Evolutionary conservation across 495 filamentous ascomycete genomes (phyloP).

Genomic region (Tuber indicum): DNA sequence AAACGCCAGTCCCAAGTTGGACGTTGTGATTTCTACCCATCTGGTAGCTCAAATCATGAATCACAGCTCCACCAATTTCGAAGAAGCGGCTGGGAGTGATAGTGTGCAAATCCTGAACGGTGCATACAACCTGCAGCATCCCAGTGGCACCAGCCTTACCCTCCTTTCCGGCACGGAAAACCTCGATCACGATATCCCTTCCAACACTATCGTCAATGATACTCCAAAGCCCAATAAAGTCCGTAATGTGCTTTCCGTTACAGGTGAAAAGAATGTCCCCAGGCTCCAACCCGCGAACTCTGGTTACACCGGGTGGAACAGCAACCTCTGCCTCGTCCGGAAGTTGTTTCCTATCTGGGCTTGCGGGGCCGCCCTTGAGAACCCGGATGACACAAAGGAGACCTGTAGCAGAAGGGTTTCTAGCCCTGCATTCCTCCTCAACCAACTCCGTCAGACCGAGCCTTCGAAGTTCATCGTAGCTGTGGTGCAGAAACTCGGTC

Average conservation of each 20-base stretch:
- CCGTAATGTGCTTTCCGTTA: slow-evolving; percentile 39
- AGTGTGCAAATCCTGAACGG: slow-evolving; percentile 39
- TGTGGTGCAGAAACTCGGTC: slow-evolving; percentile 40
- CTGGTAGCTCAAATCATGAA: slow-evolving; percentile 42
- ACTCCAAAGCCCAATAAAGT: slow-evolving; percentile 40
- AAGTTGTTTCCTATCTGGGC: slow-evolving; percentile 18
- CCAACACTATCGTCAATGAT: slow-evolving; percentile 43
- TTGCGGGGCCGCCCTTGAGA: slow-evolving; percentile 40
- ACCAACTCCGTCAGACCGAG: slow-evolving; percentile 37
- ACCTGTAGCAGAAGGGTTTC: slow-evolving; percentile 33
- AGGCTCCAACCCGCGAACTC: slow-evolving; percentile 38
- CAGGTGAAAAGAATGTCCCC: slow-evolving; percentile 41
- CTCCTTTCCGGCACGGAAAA: slow-evolving; percentile 40
- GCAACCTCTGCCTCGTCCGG: slow-evolving; percentile 9
- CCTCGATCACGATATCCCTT: slow-evolving; percentile 36
- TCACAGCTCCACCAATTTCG: slow-evolving; percentile 41
- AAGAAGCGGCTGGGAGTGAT: slow-evolving; percentile 41
- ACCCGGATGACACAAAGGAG: slow-evolving; percentile 37
- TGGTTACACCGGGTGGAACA: slow-evolving; percentile 32
- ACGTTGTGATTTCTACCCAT: slow-evolving; percentile 41
- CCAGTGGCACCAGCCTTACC: slow-evolving; percentile 24
- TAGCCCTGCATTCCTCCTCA: slow-evolving; percentile 36
- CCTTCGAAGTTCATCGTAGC: slow-evolving; percentile 40
- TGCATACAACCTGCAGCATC: slow-evolving; percentile 33
- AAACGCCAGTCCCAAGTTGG: slow-evolving; percentile 40